phyloP scores from a whole-genome alignment of 495 filamentous ascomycete genomes.

The Trichodelitschia bisporula region DNA sequence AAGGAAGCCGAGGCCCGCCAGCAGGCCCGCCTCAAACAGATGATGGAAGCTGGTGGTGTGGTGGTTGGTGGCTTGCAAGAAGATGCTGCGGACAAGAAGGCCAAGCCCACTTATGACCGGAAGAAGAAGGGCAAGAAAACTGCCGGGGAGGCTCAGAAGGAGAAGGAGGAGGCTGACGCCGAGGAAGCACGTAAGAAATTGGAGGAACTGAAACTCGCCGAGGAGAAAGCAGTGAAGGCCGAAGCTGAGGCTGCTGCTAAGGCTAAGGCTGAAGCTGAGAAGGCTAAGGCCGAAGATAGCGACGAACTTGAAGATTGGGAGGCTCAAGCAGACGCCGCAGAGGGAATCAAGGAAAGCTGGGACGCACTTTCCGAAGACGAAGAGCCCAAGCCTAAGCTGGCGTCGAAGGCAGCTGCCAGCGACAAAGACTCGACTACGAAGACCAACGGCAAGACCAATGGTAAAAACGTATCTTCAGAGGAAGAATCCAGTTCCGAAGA shows the following conservation, averaged over 20 bases:
- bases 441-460: slow-evolving; percentile 17
- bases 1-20: slow-evolving; percentile 62
- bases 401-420: slow-evolving; percentile 14
- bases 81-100: slow-evolving; percentile 38
- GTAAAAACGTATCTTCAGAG: slow-evolving; percentile 4
- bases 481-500: slow-evolving; percentile 24
- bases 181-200: slow-evolving; percentile 21
- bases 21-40: slow-evolving; percentile 76
- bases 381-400: slow-evolving; percentile 22
- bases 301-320: slow-evolving; percentile 71
- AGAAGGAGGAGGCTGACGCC: slow-evolving; percentile 25
- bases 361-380: slow-evolving; percentile 72
- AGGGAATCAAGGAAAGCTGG: slow-evolving; percentile 83
- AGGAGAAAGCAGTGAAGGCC: slow-evolving; percentile 18
- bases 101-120: slow-evolving; percentile 42
- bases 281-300: slow-evolving; percentile 28
- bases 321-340: slow-evolving; percentile 48
- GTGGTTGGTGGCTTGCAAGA: slow-evolving; percentile 59
- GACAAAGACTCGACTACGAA: slow-evolving; percentile 5
- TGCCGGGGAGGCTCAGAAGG: slow-evolving; percentile 9
- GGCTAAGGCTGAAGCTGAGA: slow-evolving; percentile 29
- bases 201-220: slow-evolving; percentile 15
- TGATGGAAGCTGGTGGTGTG: slow-evolving; percentile 60
- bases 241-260: slow-evolving; percentile 22
- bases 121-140: slow-evolving; percentile 53